Evolutionary conservation across 176 grass and related monocot species (phyloP).

Genomic region (Luzula sylvatica): DNA sequence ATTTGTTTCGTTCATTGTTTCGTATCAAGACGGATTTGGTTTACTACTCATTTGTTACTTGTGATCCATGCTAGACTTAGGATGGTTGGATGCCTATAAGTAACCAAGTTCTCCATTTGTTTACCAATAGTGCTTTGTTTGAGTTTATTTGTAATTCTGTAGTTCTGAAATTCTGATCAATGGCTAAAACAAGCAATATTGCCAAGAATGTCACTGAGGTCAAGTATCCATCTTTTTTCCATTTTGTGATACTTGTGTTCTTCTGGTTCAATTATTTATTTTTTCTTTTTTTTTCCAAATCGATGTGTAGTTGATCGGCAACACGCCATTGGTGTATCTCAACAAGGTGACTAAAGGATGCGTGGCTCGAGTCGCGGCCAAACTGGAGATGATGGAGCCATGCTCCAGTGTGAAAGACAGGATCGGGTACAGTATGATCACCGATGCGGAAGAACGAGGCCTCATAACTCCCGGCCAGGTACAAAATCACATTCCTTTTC

Average conservation of each 20-base stretch:
- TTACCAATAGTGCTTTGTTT: too few species aligned
- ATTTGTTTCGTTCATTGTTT: too few species aligned
- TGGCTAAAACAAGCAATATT: slow-evolving; percentile 38
- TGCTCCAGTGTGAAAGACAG: slow-evolving; percentile 99
- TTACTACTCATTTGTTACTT: too few species aligned
- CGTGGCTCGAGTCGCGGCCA: slow-evolving; percentile 57
- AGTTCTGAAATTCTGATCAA: slow-evolving; percentile 18
- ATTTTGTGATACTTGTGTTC: neutral
- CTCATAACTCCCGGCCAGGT: slow-evolving; percentile 58
- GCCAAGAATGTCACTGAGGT: slow-evolving; percentile 79
- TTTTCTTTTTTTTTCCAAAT: slow-evolving; percentile 9
- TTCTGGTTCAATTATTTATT: neutral
- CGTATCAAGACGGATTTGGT: too few species aligned
- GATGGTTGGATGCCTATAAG: too few species aligned
- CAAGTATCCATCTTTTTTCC: neutral
- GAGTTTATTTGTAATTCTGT: neutral
- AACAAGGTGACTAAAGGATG: slow-evolving; percentile 64
- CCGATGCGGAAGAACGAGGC: slow-evolving; percentile 63
- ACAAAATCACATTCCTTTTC: neutral
- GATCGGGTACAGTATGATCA: slow-evolving; percentile 95
- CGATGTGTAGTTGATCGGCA: slow-evolving; percentile 62
- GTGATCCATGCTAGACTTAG: too few species aligned
- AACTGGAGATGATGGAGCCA: slow-evolving; percentile 92
- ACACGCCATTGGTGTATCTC: slow-evolving; percentile 85
- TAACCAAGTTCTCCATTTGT: too few species aligned